Conservation (phyloP, 257 asterid species). For the Plantago elongata region DNA sequence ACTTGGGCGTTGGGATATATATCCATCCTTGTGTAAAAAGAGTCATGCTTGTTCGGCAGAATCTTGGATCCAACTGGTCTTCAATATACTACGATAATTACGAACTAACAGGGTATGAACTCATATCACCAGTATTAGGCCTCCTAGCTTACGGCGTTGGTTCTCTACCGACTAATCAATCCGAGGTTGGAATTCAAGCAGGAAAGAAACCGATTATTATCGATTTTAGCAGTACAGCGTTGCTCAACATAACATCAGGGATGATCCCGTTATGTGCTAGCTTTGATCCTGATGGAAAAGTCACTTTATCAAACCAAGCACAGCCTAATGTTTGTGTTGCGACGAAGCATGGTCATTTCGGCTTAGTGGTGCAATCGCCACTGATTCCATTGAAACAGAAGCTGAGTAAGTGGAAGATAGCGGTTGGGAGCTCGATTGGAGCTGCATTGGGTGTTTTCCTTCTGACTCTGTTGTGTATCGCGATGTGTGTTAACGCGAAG, state of each 20-base stretch:
- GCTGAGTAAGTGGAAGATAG: slow-evolving; percentile 49
- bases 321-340: slow-evolving; percentile 48
- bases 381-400: slow-evolving; percentile 46
- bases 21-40: slow-evolving; percentile 53
- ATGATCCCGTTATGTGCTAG: slow-evolving; percentile 62
- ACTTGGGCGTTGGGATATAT: slow-evolving; percentile 33
- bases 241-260: slow-evolving; percentile 27
- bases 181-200: slow-evolving; percentile 40
- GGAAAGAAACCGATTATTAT: slow-evolving; percentile 46
- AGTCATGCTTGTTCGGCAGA: slow-evolving; percentile 52
- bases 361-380: slow-evolving; percentile 64
- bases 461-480: slow-evolving; percentile 53
- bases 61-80: slow-evolving; percentile 66
- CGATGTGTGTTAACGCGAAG: slow-evolving; percentile 64
- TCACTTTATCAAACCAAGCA: slow-evolving; percentile 35
- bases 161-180: slow-evolving; percentile 27
- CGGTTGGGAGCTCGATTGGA: slow-evolving; percentile 59
- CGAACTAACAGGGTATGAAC: slow-evolving; percentile 61
- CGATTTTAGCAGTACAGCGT: slow-evolving; percentile 39
- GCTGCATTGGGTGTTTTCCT: slow-evolving; percentile 67
- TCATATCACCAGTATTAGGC: slow-evolving; percentile 66
- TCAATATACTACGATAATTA: slow-evolving; percentile 49
- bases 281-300: slow-evolving; percentile 57
- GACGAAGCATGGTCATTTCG: slow-evolving; percentile 49
- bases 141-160: slow-evolving; percentile 53